These are phyloP conservation scores for Citrus cavaleriei DNA, from an alignment of 345 rosid species.

Conservation along the genomic window DNA sequence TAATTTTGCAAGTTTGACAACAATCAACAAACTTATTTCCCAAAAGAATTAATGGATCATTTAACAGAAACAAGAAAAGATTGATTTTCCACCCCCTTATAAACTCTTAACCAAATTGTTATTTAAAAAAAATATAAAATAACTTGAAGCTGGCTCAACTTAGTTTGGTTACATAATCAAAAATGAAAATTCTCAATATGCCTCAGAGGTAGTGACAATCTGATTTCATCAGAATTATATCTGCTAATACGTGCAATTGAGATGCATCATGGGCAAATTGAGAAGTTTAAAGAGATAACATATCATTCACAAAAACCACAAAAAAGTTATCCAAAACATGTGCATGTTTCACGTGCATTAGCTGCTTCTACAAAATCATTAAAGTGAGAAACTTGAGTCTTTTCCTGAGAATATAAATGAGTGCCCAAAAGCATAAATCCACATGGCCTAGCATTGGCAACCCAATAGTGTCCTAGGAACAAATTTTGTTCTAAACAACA, in stretches of 20 bases:
- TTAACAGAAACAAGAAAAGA: background rate
- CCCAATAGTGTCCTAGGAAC: too few relatives aligned
- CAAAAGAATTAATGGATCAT: too few relatives aligned
- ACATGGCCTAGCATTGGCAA: background rate
- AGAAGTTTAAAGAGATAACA: background rate
- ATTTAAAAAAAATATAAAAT: too few relatives aligned
- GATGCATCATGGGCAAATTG: constrained; percentile 18
- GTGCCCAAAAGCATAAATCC: background rate
- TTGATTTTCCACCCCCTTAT: background rate
- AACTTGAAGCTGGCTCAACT: background rate
- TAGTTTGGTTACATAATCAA: background rate
- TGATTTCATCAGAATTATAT: constrained; percentile 21
- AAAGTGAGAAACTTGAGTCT: too few relatives aligned
- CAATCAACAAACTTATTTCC: background rate
- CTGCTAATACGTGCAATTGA: constrained; percentile 25
- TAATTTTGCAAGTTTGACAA: background rate
- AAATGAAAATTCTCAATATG: background rate
- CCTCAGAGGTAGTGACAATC: constrained; percentile 46
- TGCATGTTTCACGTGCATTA: too few relatives aligned
- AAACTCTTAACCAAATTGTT: too few relatives aligned
- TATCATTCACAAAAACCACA: too few relatives aligned
- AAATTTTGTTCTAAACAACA: too few relatives aligned
- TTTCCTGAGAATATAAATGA: background rate
- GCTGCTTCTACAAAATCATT: too few relatives aligned
- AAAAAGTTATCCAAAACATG: too few relatives aligned